Evolutionary conservation across 768 basidiomycete genomes (phyloP), one percentile per base, ranked within the genome.

Genomic region (Russula compacta): DNA sequence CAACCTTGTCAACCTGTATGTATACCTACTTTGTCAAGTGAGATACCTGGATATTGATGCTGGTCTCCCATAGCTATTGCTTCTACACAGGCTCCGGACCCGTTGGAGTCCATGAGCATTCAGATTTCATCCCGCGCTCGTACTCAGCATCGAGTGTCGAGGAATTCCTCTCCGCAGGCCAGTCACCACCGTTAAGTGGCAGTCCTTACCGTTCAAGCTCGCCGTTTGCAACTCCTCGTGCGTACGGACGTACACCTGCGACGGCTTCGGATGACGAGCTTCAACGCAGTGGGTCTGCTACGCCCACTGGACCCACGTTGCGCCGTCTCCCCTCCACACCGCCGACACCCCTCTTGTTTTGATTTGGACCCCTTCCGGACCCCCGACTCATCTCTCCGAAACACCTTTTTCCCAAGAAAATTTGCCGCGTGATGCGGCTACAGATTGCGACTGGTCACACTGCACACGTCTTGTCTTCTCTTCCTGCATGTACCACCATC

Each of bases 11-110:
- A 81, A 82, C 71, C 83, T 77, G 87, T 87, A 66, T 49, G 83
- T 77, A 15, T 35, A 14, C 36, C 51, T 46, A 52, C 54, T 47
- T 52, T 39, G 54, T 47, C 57, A 36, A n/a, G 8, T 19, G 29
- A 15, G 17, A 39, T 49, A 55, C 46, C 33, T 29, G 35, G 42
- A 2, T 2, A 33, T 21, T 69, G 46, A 73, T 52, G 44, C 44
- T 6, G 21, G 64, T 44, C 58, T 17, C 35, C 53, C 24, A 12
- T 56, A 91, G 89, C 67, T 90, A 86, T 71, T 91, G 89, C 74
- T 91, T 90, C 73, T 91, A 81, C 72, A 90, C 89, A 2, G 89
- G 89, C 1, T 67, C 77, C 3, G 80, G 21, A 10, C 14, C 56
- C 3, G 52, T 49, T 35, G 51, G 36, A 29, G 33, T 39, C 33